Evolutionary conservation across 257 asterid species (phyloP), one percentile per base, ranked within the genome.

Genomic region (Salvia miltiorrhiza): DNA sequence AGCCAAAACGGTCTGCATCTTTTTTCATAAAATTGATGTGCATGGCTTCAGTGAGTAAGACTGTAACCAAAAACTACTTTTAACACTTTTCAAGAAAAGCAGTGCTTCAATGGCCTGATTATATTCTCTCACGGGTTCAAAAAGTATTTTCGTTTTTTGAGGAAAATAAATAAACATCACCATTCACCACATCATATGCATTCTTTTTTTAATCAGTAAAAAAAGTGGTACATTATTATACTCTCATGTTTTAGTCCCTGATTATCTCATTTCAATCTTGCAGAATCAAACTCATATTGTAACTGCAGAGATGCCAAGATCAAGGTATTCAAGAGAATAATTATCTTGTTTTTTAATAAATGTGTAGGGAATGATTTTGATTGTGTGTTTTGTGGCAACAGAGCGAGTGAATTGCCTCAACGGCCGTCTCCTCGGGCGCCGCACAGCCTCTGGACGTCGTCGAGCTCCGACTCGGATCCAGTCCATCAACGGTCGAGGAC

Each of bases 381-480:
- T 56, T 23, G 2, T 71, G 3, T 69, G 20, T 65, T 63, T 44
- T 39, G 1, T 52, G 44, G 9, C 5, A 7, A 39, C 83, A 93
- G 96, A 70, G 75, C 68, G 32, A 28, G 90, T 58, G 95, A 88
- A 70, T 70, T 87, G 78, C 85, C 86, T 65, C 97, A 87, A 74
- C 79, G 89, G 69, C 92, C 85, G 56, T 85, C 90, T 21, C 85
- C 90, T 11, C 77, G 95, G 73, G 86, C 77, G 12, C 85, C 88
- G 1, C 70, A 76, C 19, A 87, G 67, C 52, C 77, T 83, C 66
- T 84, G 90, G 76, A 87, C 94, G 6, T 82, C 94, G 17, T 82
- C 96, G 3, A 81, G 84, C 82, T 85, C 95, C 3, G 86, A 87
- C 69, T 90, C 95, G 2, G 96, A 88, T 44, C 83, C 88, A 0